These are phyloP conservation scores for Leccinum sublutescens DNA, from an alignment of 768 basidiomycete genomes.

Conservation along the genomic window DNA sequence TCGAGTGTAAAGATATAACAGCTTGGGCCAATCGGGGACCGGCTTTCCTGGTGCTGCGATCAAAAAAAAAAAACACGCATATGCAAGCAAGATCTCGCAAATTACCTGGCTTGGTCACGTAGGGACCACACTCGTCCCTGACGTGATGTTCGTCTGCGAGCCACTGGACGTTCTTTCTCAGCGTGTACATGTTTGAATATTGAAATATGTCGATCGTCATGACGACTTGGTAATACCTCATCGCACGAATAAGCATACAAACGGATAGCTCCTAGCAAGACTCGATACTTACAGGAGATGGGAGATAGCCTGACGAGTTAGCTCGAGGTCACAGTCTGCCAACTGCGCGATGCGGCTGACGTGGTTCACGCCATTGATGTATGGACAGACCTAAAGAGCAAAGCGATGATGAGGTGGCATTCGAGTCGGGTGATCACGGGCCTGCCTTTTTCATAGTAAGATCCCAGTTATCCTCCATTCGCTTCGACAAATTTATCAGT, in stretches of 20 bases:
- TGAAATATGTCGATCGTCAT: slow-evolving; percentile 98
- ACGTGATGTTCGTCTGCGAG: slow-evolving; percentile 84
- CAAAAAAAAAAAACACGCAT: slow-evolving; percentile 4
- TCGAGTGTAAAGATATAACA: slow-evolving; percentile 84
- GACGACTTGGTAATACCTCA: slow-evolving; percentile 94
- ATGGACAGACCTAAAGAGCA: slow-evolving; percentile 55
- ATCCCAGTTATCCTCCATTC: slow-evolving; percentile 94
- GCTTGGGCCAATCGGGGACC: slow-evolving; percentile 82
- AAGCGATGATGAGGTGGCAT: slow-evolving; percentile 4
- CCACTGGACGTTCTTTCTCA: slow-evolving; percentile 83
- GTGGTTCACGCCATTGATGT: slow-evolving; percentile 90
- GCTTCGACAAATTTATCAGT: slow-evolving; percentile 75
- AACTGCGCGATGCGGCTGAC: slow-evolving; percentile 88
- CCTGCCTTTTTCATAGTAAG: slow-evolving; percentile 86
- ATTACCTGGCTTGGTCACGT: slow-evolving; percentile 76
- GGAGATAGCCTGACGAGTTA: slow-evolving; percentile 84
- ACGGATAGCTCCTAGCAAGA: not conserved
- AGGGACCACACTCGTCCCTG: slow-evolving; percentile 86
- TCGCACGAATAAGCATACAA: slow-evolving; percentile 5
- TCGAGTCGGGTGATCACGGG: not conserved
- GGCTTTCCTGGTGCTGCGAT: slow-evolving; percentile 41
- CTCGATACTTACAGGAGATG: slow-evolving; percentile 74
- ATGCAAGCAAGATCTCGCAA: not conserved
- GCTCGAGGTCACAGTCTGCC: slow-evolving; percentile 80
- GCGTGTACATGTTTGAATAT: slow-evolving; percentile 95